These are phyloP conservation scores for Breynia disticha DNA, from an alignment of 441 rosid genomes.

Conservation along the genomic window DNA sequence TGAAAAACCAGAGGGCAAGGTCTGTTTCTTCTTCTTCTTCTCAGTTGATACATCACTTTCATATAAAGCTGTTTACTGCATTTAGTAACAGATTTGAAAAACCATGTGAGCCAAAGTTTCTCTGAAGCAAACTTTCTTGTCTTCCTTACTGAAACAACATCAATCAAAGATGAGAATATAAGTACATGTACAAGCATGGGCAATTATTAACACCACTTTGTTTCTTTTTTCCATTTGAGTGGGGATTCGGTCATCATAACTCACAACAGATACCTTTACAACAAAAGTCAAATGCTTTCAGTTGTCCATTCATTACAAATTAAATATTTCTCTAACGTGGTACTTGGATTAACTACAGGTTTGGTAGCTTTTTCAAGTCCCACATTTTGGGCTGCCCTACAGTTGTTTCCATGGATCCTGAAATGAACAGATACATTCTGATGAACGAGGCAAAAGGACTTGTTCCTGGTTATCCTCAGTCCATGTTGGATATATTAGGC, in stretches of 20 bases:
- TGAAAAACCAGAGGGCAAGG: conserved; percentile 76
- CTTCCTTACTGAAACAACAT: no score
- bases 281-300: no score
- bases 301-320: no score
- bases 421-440: conserved; percentile 55
- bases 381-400: conserved; percentile 75
- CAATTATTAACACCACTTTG: no score
- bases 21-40: background rate
- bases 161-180: no score
- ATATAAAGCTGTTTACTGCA: background rate
- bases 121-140: no score
- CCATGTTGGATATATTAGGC: conserved; percentile 72
- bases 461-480: conserved; percentile 86
- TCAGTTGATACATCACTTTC: background rate
- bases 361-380: conserved; percentile 64
- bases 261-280: no score
- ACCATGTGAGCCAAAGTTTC: no score
- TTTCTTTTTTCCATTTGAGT: no score
- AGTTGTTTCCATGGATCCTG: conserved; percentile 75
- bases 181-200: no score
- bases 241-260: no score
- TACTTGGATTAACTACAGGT: conserved; percentile 25
- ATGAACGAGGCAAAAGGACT: conserved; percentile 69
- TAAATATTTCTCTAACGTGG: background rate
- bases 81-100: no score